phyloP scores from a whole-genome alignment of 2,329 filamentous ascomycete species.

The Mycosphaerella sp. region DNA sequence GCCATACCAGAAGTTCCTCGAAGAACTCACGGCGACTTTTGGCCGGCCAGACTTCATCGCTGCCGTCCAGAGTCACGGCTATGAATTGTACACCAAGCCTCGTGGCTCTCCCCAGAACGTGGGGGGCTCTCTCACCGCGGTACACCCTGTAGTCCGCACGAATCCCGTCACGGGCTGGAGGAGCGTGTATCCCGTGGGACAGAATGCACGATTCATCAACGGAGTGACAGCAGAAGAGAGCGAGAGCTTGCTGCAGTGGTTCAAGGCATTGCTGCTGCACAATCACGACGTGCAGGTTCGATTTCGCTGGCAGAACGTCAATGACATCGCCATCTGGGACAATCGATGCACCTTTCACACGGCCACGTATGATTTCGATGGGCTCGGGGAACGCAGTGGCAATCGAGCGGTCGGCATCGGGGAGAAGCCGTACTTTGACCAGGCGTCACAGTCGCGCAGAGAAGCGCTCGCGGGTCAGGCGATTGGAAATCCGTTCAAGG shows the following conservation, averaged over 20 bases:
- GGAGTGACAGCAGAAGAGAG: conserved; percentile 38
- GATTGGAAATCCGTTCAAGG: no score
- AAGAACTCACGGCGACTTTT: conserved; percentile 51
- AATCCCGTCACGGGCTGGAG: conserved; percentile 60
- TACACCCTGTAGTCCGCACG: conserved; percentile 51
- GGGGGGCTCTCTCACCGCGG: conserved; percentile 16
- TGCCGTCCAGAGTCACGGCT: conserved; percentile 7
- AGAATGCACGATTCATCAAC: conserved; percentile 50
- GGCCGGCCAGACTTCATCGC: conserved; percentile 30
- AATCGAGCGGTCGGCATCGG: conserved; percentile 20
- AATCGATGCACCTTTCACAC: conserved; percentile 50
- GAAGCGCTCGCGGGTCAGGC: conserved; percentile 12
- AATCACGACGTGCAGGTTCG: conserved; percentile 49
- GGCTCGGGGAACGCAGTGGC: conserved; percentile 20
- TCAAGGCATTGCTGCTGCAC: conserved; percentile 36
- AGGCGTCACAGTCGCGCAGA: conserved; percentile 14
- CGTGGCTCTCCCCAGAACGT: conserved; percentile 24
- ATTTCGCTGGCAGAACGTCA: conserved; percentile 44
- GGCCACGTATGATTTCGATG: conserved; percentile 58
- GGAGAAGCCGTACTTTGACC: conserved; percentile 23
- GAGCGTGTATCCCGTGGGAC: conserved; percentile 53
- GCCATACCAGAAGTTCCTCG: conserved; percentile 53
- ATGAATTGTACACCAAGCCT: conserved; percentile 16
- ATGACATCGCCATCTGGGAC: conserved; percentile 52
- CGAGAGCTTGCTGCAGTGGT: conserved; percentile 20